These are phyloP conservation scores for Rutstroemia sp. DNA, from an alignment of 2,329 filamentous ascomycete genomes.

Conservation along the genomic window DNA sequence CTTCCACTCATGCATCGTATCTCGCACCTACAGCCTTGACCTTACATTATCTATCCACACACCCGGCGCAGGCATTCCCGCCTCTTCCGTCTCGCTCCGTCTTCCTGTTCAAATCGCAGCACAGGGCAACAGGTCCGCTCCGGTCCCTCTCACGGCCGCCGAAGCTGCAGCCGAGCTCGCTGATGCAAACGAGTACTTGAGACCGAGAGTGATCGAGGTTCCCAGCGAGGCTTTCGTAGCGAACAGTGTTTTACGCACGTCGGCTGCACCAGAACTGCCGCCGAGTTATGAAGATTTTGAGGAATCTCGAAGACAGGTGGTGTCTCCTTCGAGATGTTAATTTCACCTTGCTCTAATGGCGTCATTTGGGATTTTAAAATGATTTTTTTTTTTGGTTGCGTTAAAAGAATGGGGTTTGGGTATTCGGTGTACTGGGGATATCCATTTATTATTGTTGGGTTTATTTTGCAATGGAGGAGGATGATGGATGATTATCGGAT, in stretches of 20 bases:
- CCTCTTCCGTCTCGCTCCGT: constrained; percentile 26
- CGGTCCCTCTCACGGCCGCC: constrained; percentile 11
- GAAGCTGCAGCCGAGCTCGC: constrained; percentile 24
- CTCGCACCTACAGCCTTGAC: constrained; percentile 55
- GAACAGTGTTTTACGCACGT: constrained; percentile 19
- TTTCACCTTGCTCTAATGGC: background rate
- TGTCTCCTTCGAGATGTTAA: constrained; percentile 16
- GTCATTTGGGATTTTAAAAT: background rate
- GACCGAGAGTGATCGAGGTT: constrained; percentile 24
- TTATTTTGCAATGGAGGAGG: background rate
- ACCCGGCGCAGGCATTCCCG: constrained; percentile 35
- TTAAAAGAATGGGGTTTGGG: background rate
- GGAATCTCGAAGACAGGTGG: background rate
- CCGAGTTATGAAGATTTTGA: constrained; percentile 25
- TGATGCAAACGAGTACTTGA: constrained; percentile 23
- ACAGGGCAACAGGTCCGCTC: constrained; percentile 14
- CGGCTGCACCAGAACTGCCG: constrained; percentile 16
- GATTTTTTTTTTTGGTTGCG: background rate
- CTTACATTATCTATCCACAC: constrained; percentile 49
- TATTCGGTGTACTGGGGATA: background rate
- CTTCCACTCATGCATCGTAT: constrained; percentile 62
- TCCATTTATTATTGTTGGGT: background rate
- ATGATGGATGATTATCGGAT: background rate
- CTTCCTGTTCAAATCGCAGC: constrained; percentile 28
- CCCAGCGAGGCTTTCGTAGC: constrained; percentile 20